These are phyloP conservation scores for Nematodospora valgi DNA, from an alignment of 805 yeast genomes.

Conservation along the genomic window DNA sequence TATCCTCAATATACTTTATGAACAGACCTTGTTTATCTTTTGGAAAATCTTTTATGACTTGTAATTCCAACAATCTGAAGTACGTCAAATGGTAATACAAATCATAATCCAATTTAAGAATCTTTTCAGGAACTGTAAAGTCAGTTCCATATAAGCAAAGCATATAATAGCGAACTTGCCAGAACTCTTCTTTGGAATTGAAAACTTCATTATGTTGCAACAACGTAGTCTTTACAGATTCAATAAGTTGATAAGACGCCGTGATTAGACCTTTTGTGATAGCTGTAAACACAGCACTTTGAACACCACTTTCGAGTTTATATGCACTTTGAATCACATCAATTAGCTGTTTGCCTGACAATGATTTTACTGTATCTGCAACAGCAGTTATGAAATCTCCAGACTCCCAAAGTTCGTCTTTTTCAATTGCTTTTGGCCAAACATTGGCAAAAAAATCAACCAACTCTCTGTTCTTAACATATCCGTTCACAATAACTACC, in stretches of 20 bases:
- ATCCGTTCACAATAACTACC: slow-evolving; percentile 42
- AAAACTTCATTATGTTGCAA: slow-evolving; percentile 11
- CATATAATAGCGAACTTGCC: slow-evolving; percentile 48
- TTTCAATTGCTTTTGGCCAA: slow-evolving; percentile 36
- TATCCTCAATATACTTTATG: slow-evolving; percentile 10
- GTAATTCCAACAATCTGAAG: slow-evolving; percentile 51
- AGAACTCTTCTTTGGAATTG: slow-evolving; percentile 21
- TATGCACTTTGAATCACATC: slow-evolving; percentile 7
- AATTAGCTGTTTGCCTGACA: slow-evolving; percentile 46
- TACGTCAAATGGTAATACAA: slow-evolving; percentile 30
- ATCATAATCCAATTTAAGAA: slow-evolving; percentile 8
- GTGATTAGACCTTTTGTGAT: slow-evolving; percentile 40
- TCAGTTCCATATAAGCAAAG: slow-evolving; percentile 39
- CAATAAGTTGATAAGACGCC: slow-evolving; percentile 20
- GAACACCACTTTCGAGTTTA: slow-evolving; percentile 3
- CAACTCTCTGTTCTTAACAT: slow-evolving; percentile 57
- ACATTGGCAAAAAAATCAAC: slow-evolving; percentile 40
- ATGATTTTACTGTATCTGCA: slow-evolving; percentile 35
- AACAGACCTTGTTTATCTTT: slow-evolving; percentile 12
- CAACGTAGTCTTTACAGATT: slow-evolving; percentile 11
- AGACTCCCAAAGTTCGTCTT: slow-evolving; percentile 20
- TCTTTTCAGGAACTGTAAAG: slow-evolving; percentile 17
- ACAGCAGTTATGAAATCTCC: slow-evolving; percentile 31
- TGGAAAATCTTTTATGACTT: slow-evolving; percentile 13
- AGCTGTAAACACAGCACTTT: slow-evolving; percentile 16